Evolutionary conservation across 352 stramenopile genomes (phyloP).

Genomic region (Phytophthora tubulina): DNA sequence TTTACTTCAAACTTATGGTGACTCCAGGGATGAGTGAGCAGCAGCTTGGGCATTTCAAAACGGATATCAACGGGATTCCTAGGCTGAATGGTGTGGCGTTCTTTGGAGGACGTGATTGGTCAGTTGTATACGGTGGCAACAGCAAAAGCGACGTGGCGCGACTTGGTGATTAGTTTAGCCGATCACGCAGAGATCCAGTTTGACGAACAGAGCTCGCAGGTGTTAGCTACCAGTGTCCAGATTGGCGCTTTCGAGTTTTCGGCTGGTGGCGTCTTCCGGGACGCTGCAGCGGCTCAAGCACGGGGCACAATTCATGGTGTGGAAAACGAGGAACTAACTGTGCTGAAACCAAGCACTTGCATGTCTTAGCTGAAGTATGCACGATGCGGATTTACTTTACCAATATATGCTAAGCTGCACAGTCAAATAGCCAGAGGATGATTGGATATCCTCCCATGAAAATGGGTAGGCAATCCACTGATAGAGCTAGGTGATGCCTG

Average conservation of each 20-base stretch:
- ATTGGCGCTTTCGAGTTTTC: conserved; percentile 25
- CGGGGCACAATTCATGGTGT: too few relatives aligned
- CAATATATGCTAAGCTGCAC: too few relatives aligned
- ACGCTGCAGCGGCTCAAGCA: conserved; percentile 5
- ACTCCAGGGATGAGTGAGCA: not conserved
- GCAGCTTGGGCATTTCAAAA: conserved; percentile 9
- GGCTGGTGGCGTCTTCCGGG: conserved; percentile 3
- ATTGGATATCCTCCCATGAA: too few relatives aligned
- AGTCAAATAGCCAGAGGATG: too few relatives aligned
- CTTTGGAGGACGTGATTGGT: conserved; percentile 4
- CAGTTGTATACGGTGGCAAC: conserved; percentile 8
- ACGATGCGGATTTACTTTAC: too few relatives aligned
- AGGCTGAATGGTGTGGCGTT: conserved; percentile 15
- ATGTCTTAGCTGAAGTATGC: too few relatives aligned
- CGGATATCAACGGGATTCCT: not conserved
- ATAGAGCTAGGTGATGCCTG: too few relatives aligned
- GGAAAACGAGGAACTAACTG: too few relatives aligned
- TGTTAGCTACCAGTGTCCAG: not conserved
- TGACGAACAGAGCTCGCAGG: conserved; percentile 12
- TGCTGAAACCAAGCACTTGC: too few relatives aligned
- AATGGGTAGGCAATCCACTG: too few relatives aligned
- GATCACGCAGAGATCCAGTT: conserved; percentile 1
- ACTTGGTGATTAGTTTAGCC: conserved; percentile 1
- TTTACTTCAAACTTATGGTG: conserved; percentile 12
- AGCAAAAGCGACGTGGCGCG: conserved; percentile 20